A percentile compares a stretch with the other conserved stretches of the same genome.
These are phyloP conservation scores for Cystofilobasidium ferigula DNA, from an alignment of 768 basidiomycete genomes.

Conservation along the genomic window DNA sequence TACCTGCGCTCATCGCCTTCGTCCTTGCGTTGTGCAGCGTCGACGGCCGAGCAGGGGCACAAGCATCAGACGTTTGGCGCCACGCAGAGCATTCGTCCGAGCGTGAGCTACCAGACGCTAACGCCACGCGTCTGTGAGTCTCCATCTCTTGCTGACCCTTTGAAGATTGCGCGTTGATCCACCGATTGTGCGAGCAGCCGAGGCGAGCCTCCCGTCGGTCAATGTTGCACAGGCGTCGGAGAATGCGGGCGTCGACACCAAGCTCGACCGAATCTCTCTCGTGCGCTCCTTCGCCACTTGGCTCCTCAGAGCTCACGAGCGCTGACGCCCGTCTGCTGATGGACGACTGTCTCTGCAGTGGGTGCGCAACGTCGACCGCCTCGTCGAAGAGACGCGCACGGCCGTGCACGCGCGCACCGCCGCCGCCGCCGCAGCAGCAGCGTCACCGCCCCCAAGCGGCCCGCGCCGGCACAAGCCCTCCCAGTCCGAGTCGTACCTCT, in stretches of 20 bases:
- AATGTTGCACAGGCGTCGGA: not conserved
- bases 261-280: slow-evolving; percentile 20
- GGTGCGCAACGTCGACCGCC: slow-evolving; percentile 16
- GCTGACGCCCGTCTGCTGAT: not conserved
- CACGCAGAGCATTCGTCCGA: not conserved
- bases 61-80: not conserved
- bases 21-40: no score
- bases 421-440: not conserved
- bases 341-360: not conserved
- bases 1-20: no score
- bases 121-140: not conserved
- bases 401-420: not conserved
- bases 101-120: not conserved
- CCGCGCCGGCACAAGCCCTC: not conserved
- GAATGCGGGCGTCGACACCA: not conserved
- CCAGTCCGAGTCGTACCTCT: not conserved
- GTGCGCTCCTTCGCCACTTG: not conserved
- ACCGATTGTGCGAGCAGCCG: not conserved
- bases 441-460: no score
- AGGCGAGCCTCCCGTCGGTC: not conserved
- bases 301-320: not conserved
- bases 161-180: not conserved
- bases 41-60: not conserved
- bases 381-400: slow-evolving; percentile 17
- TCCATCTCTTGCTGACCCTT: not conserved